Evolutionary conservation across 2,329 filamentous ascomycete genomes (phyloP).

Genomic region (Exophiala dermatitidis): DNA sequence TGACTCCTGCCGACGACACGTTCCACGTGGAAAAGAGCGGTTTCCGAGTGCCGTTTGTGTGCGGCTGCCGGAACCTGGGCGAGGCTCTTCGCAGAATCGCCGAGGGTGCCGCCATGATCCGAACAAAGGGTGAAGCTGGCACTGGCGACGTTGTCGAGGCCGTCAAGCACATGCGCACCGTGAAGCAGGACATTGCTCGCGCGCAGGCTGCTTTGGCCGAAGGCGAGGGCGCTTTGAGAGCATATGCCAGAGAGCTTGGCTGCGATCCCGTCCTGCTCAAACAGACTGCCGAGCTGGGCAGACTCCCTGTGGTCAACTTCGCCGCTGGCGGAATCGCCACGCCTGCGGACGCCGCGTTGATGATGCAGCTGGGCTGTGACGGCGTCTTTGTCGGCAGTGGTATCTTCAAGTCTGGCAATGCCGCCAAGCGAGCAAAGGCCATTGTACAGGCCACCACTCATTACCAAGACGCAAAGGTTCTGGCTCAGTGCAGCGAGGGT

Average conservation of each 20-base stretch:
- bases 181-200: slow-evolving; percentile 71
- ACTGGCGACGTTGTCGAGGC: slow-evolving; percentile 97
- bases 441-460: slow-evolving; percentile 94
- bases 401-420: slow-evolving; percentile 95
- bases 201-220: slow-evolving; percentile 52
- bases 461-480: slow-evolving; percentile 73
- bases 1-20: slow-evolving; percentile 84
- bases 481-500: slow-evolving; percentile 80
- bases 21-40: slow-evolving; percentile 85
- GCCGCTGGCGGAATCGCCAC: slow-evolving; percentile 99
- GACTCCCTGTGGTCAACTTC: slow-evolving; percentile 94
- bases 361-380: slow-evolving; percentile 99
- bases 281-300: slow-evolving; percentile 77
- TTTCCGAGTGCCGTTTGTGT: slow-evolving; percentile 86
- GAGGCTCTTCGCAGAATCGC: slow-evolving; percentile 85
- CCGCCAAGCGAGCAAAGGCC: slow-evolving; percentile 80
- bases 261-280: slow-evolving; percentile 71
- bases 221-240: slow-evolving; percentile 64
- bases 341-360: slow-evolving; percentile 88
- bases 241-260: slow-evolving; percentile 73
- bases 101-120: slow-evolving; percentile 97
- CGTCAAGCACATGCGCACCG: slow-evolving; percentile 88
- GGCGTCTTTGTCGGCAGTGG: slow-evolving; percentile 95
- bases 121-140: slow-evolving; percentile 95
- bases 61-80: slow-evolving; percentile 87